Evolutionary conservation across 2,329 filamentous ascomycete genomes (phyloP), one percentile per base, ranked within the genome.

Genomic region (Fusarium papillatum): DNA sequence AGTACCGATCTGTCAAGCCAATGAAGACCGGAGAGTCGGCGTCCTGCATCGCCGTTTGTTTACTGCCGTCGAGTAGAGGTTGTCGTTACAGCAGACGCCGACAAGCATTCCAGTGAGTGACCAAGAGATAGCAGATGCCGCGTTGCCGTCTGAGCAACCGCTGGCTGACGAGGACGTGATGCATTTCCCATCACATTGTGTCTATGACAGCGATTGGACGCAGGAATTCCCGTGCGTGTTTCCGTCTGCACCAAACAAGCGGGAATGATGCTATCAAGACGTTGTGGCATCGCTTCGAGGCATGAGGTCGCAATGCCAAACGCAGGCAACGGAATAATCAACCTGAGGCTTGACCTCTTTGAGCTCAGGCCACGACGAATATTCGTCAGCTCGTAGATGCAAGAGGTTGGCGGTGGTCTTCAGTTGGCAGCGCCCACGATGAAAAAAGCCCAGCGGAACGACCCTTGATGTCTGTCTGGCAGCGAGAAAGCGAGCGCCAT

Each of bases 341-440:
- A 68, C 63, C 70, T 77, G 66, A 76, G 71, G 72, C 76, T 80
- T 80, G 74, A 72, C 78, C 71, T 61, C 39, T 80, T 76, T 75
- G 60, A 80, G 78, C 60, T 60, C 68, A 76, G 78, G 78, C 78
- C 78, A 80, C 78, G 76, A 77, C 72, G 74, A 48, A 75, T 60
- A 79, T 73, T 74, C 77, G 77, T 79, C 74, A 79, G 77, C 77
- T 67, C 71, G 48, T 66, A 61, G 71, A 64, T 75, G 71, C 71
- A 65, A 41, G 66, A 73, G 71, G 74, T 69, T 66, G 65, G 64
- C 63, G 48, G 64, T 75, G 66, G 69, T 61, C 50, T 68, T 67
- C 41, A 70, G 26, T 31, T 71, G 36, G 62, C 50, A 68, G 70
- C 60, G 50, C 62, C 68, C 64, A 64, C 43, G 61, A 74, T 61